Evolutionary conservation across 345 rosid species (phyloP).

Genomic region (Eucalyptus guilfoylei): DNA sequence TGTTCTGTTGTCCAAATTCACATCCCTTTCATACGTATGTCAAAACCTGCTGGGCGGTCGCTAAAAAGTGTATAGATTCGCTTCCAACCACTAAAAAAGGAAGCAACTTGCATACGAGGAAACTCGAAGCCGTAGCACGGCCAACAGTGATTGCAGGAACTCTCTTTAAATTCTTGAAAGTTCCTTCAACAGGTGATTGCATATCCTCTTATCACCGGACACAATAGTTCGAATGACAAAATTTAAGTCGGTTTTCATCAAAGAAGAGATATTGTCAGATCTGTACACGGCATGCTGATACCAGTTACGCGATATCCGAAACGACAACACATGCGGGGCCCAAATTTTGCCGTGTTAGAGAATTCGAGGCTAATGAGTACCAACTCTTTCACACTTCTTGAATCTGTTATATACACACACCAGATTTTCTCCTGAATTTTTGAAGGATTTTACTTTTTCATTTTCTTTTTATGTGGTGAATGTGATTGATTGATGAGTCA

Average conservation of each 20-base stretch:
- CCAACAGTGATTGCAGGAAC: not conserved
- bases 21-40: not conserved
- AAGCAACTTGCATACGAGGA: not conserved
- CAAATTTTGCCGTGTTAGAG: not conserved
- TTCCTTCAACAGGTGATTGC: not conserved
- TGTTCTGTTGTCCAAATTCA: not conserved
- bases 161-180: not conserved
- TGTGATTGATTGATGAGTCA: not conserved
- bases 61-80: not conserved
- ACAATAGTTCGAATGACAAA: not conserved
- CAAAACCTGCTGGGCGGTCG: not conserved
- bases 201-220: not conserved
- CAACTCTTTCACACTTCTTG: not conserved
- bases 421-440: not conserved
- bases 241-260: not conserved
- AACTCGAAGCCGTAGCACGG: not conserved
- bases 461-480: no score
- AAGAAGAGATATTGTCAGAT: not conserved
- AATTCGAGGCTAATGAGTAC: not conserved
- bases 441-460: not conserved
- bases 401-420: not conserved
- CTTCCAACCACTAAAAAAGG: not conserved
- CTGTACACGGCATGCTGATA: not conserved
- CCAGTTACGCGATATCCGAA: not conserved
- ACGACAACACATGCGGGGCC: not conserved